Evolutionary conservation across 306 rosid species (phyloP), one percentile per base, ranked within the genome.

Genomic region (Oxytropis ochrocephala): DNA sequence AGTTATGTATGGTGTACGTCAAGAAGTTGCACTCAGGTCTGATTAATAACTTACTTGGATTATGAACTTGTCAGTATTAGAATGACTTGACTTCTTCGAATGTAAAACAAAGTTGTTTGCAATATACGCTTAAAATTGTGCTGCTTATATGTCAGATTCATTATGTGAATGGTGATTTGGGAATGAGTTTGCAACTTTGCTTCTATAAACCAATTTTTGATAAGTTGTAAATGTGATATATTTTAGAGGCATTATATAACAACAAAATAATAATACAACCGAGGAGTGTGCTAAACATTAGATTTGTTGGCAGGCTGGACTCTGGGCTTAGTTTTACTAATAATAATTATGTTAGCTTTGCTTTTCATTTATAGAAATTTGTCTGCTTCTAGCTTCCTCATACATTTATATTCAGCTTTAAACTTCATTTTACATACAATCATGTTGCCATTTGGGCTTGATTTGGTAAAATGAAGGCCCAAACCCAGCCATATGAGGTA

Each of bases 21-120:
- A 92, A 81, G 98, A 92, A 79, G 98, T 92, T 67, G 98, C 98
- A 4, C 96, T 92, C 88, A 92, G 96, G 97, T 87, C 21, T 79
- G 88, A 73, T 80, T 29, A 67, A 59, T 56, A 36, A 14, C 41
- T 33, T 60, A 6, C 53, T 32, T 12, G 21, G 19, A 19, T 70
- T 69, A 46, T 64, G 53, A 72, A 13, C 5, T 53, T 60, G 3
- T 9, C 27, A 39, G 46, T 48, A 38, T 67, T 30, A n/a, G 12
- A 39, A n/a, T 59, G 50, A 62, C 32, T 24, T 60, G 51, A 62
- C 32, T 24, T 46, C 24, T 64, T n/a, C 65, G 41, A 55, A 32
- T 35, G 8, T 19, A 21, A n/a, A 4, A 49, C 17, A 0, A 3
- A 58, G 38, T 49, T 75, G 18, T 56, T 54, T 69, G 19, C 36